A percentile compares a stretch with the other conserved stretches of the same genome.
These are phyloP conservation scores for Bolboschoenoplectus hybrid DNA, from an alignment of 202 grass and related monocot species.

Conservation along the genomic window DNA sequence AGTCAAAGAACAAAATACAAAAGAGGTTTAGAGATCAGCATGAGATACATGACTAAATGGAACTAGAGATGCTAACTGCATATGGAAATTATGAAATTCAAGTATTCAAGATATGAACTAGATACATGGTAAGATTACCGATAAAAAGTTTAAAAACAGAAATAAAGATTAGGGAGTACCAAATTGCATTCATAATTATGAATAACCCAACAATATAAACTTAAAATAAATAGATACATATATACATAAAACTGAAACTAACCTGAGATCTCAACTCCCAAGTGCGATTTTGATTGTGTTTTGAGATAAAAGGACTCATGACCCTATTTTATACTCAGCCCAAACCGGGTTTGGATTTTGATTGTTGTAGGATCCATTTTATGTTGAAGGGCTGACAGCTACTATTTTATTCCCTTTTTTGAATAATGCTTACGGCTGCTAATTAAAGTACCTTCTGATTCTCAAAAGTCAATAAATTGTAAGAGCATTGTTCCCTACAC, in stretches of 20 bases:
- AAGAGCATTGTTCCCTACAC: neutral
- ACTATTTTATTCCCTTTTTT: neutral
- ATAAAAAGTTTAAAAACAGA: neutral
- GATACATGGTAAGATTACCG: neutral
- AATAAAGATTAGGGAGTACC: neutral
- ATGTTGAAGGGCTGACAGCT: neutral
- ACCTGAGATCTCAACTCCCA: neutral
- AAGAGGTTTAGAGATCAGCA: neutral
- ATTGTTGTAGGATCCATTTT: neutral
- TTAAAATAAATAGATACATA: neutral
- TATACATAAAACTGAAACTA: neutral
- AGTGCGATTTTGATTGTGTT: neutral
- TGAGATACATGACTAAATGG: neutral
- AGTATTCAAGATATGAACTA: neutral
- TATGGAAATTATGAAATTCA: neutral
- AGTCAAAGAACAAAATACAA: neutral
- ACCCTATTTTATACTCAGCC: constrained; percentile 18
- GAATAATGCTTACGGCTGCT: neutral
- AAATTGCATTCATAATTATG: neutral
- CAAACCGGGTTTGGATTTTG: neutral
- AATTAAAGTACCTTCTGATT: neutral
- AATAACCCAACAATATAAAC: neutral
- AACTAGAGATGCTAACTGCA: neutral
- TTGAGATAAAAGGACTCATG: neutral
- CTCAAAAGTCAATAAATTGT: neutral